These are phyloP conservation scores for Neonectria ditissima DNA, from an alignment of 2,329 filamentous ascomycete genomes.

Conservation along the genomic window DNA sequence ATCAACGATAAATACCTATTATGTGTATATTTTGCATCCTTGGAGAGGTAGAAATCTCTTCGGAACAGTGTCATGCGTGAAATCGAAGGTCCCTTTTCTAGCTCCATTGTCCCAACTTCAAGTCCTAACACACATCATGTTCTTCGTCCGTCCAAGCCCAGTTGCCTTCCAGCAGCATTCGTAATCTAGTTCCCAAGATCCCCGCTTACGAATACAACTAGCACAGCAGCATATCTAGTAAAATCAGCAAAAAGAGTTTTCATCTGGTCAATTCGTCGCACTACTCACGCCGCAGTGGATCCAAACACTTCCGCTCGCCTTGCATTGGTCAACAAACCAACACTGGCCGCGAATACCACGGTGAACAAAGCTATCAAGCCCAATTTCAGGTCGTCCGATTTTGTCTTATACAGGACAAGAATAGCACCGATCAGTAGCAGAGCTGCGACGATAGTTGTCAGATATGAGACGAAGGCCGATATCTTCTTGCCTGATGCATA, in stretches of 20 bases:
- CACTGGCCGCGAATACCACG: slow-evolving; percentile 8
- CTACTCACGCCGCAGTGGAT: not conserved
- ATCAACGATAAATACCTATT: too few species aligned
- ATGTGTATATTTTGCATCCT: too few species aligned
- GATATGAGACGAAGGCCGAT: slow-evolving; percentile 17
- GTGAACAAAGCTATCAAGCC: slow-evolving; percentile 26
- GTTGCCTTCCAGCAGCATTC: too few species aligned
- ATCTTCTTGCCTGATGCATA: slow-evolving; percentile 23
- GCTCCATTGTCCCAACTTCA: too few species aligned
- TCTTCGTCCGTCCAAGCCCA: too few species aligned
- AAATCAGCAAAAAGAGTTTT: not conserved
- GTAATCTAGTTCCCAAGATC: not conserved
- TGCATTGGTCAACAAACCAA: not conserved
- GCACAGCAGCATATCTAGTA: not conserved
- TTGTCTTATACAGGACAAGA: slow-evolving; percentile 20
- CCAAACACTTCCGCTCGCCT: not conserved
- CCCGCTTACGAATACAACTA: not conserved
- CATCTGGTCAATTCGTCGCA: not conserved
- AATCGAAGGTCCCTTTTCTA: too few species aligned
- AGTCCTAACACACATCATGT: too few species aligned
- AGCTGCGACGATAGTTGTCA: slow-evolving; percentile 19
- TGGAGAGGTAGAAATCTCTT: too few species aligned
- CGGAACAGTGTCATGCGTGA: too few species aligned
- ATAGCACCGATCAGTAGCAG: slow-evolving; percentile 24
- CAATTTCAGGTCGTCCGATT: slow-evolving; percentile 15